A percentile compares a stretch with the other conserved stretches of the same genome.
These are phyloP conservation scores for Moricandia moricandioides DNA, from an alignment of 345 rosid genomes.

Conservation along the genomic window DNA sequence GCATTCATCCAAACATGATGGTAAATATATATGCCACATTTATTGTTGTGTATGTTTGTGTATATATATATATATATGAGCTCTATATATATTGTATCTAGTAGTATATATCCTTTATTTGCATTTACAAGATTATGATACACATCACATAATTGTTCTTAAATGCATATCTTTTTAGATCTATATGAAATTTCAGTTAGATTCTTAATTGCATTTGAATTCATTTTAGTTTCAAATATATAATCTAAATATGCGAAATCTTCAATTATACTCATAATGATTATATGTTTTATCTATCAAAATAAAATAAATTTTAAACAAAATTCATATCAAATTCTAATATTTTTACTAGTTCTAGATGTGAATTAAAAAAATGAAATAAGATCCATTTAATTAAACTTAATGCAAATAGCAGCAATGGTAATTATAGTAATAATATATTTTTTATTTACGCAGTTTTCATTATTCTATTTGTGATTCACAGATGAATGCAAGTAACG, in stretches of 20 bases:
- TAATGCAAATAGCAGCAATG: background rate
- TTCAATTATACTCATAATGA: background rate
- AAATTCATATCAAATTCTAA: background rate
- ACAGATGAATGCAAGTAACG: conserved; percentile 64
- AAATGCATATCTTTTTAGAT: conserved; percentile 21
- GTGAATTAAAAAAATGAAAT: background rate
- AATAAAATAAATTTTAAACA: background rate
- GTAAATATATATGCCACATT: conserved; percentile 39
- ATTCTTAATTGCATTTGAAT: background rate
- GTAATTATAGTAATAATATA: background rate
- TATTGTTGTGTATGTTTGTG: background rate
- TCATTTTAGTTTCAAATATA: background rate
- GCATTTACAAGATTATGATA: conserved; percentile 6
- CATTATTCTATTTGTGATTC: conserved; percentile 6
- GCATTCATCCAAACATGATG: conserved; percentile 57
- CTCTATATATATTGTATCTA: background rate
- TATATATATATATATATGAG: no score
- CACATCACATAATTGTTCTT: conserved; percentile 10
- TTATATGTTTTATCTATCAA: background rate
- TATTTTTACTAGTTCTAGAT: background rate
- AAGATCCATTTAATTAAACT: conserved; percentile 4
- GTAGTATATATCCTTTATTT: conserved; percentile 1
- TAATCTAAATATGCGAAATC: background rate
- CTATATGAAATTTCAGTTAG: conserved; percentile 13
- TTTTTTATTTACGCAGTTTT: background rate